These are phyloP conservation scores for Dissophora ornata DNA, from an alignment of 192 early-diverging fungal species.

Conservation along the genomic window DNA sequence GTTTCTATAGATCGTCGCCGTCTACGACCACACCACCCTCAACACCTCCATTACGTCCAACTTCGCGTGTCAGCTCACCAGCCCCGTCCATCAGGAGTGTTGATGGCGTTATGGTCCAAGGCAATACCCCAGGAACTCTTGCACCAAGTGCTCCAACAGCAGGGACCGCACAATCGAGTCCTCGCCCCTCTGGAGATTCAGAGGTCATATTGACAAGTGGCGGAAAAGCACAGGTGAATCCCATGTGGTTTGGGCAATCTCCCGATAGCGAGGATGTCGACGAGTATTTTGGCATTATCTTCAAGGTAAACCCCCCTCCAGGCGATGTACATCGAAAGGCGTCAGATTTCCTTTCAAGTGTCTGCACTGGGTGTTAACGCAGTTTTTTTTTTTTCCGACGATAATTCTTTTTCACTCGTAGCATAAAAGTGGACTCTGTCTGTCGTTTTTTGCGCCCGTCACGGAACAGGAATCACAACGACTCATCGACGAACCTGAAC, in stretches of 20 bases:
- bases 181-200: constrained; percentile 32
- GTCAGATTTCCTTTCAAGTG: not conserved
- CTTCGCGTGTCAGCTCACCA: constrained; percentile 41
- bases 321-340: not conserved
- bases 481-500: constrained; percentile 37
- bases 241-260: constrained; percentile 45
- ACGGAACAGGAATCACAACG: constrained; percentile 8
- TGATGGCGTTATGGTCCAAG: constrained; percentile 27
- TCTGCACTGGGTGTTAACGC: not conserved
- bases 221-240: constrained; percentile 38
- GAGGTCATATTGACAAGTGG: constrained; percentile 17
- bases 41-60: constrained; percentile 36
- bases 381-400: no score
- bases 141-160: not conserved
- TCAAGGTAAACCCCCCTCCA: no score
- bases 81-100: constrained; percentile 48
- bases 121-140: no score
- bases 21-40: constrained; percentile 34
- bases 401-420: not conserved
- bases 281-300: constrained; percentile 32
- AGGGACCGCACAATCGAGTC: constrained; percentile 26
- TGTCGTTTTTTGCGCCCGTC: constrained; percentile 36
- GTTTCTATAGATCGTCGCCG: constrained; percentile 37
- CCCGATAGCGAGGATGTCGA: constrained; percentile 35
- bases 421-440: constrained; percentile 47